Evolutionary conservation across 129 eudicot genomes (phyloP).

Genomic region (Calendula officinalis): DNA sequence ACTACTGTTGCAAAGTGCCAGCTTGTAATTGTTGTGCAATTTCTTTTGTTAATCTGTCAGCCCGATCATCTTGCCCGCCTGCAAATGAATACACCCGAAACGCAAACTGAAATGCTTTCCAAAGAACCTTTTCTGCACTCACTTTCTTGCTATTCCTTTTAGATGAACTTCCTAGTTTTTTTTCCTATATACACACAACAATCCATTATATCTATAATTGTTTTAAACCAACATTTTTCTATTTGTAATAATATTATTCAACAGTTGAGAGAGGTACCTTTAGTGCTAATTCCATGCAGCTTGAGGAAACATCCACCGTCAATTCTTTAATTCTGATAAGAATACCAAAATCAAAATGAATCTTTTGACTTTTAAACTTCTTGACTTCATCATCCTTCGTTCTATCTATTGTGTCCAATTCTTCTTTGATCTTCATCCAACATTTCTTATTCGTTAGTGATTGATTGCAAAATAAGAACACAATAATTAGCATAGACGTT

Average conservation of each 20-base stretch:
- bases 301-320: slow-evolving; percentile 73
- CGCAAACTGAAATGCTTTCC: slow-evolving; percentile 90
- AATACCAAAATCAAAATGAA: slow-evolving; percentile 70
- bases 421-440: slow-evolving; percentile 56
- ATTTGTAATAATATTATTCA: too few relatives aligned
- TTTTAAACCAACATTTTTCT: too few relatives aligned
- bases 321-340: slow-evolving; percentile 67
- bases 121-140: slow-evolving; percentile 56
- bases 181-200: slow-evolving; percentile 45
- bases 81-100: slow-evolving; percentile 82
- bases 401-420: slow-evolving; percentile 63
- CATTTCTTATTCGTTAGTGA: slow-evolving; percentile 28
- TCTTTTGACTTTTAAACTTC: slow-evolving; percentile 61
- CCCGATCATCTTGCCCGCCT: slow-evolving; percentile 93
- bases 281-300: slow-evolving; percentile 75
- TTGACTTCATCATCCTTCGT: slow-evolving; percentile 77
- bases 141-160: slow-evolving; percentile 43
- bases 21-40: slow-evolving; percentile 70
- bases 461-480: neutral
- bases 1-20: slow-evolving; percentile 36
- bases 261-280: too few relatives aligned
- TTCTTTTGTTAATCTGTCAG: slow-evolving; percentile 72
- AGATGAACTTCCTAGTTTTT: slow-evolving; percentile 39
- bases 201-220: neutral
- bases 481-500: slow-evolving; percentile 14